Percentiles rank a stretch among this genome's conserved stretches.
Evolutionary conservation across 345 rosid genomes (phyloP).

Genomic region (Dimocarpus longan): DNA sequence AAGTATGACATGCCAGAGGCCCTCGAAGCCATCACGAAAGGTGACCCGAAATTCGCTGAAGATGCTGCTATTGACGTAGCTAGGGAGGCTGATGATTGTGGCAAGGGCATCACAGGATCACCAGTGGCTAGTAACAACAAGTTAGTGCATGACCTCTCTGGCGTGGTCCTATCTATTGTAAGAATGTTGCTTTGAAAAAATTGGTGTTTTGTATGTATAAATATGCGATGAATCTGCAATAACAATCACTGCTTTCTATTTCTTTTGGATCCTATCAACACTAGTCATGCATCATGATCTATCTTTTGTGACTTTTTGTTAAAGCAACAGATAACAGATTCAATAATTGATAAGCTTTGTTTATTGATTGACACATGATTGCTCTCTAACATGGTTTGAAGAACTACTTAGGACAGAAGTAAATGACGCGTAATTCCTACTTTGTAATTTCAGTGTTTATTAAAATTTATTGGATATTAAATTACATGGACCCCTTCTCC

Average conservation of each 20-base stretch:
- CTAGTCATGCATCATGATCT: too few relatives aligned
- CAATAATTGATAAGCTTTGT: background rate
- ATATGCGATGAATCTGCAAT: background rate
- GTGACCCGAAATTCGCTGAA: constrained; percentile 21
- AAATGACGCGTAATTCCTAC: too few relatives aligned
- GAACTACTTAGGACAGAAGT: too few relatives aligned
- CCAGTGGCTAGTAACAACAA: background rate
- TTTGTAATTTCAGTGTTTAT: too few relatives aligned
- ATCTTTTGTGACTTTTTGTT: background rate
- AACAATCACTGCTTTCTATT: too few relatives aligned
- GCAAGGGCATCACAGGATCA: background rate
- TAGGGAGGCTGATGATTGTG: background rate
- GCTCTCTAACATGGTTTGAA: too few relatives aligned
- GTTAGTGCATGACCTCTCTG: background rate
- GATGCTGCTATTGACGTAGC: constrained; percentile 12
- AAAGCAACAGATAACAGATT: background rate
- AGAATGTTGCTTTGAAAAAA: constrained; percentile 2
- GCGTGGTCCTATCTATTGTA: constrained; percentile 6
- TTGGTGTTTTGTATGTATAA: background rate
- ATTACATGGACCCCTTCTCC: too few relatives aligned
- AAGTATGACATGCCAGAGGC: constrained; percentile 8
- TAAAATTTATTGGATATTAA: too few relatives aligned
- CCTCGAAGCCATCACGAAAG: constrained; percentile 16
- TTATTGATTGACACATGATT: background rate
- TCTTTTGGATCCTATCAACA: too few relatives aligned